Percentiles rank a stretch among this genome's conserved stretches.
Evolutionary conservation across 768 basidiomycete genomes (phyloP).

Genomic region (Infundibulicybe gibba): DNA sequence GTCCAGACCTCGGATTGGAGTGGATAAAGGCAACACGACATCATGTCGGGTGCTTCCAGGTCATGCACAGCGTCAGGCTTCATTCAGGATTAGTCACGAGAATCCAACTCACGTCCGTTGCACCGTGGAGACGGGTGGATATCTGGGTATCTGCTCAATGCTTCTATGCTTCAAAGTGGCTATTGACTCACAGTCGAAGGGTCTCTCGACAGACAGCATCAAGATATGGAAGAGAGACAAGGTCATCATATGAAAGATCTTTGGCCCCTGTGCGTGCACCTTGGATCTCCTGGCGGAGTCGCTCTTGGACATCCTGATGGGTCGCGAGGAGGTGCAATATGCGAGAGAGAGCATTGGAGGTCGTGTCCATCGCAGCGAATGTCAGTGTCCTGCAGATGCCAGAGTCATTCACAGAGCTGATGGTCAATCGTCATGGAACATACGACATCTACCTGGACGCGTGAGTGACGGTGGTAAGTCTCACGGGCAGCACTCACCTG

Average conservation of each 20-base stretch:
- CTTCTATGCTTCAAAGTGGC: not conserved
- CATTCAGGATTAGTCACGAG: not conserved
- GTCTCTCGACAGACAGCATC: slow-evolving; percentile 38
- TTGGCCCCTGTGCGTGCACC: slow-evolving; percentile 13
- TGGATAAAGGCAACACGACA: slow-evolving; percentile 26
- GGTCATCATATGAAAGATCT: slow-evolving; percentile 31
- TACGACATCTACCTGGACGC: slow-evolving; percentile 7
- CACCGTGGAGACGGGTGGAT: slow-evolving; percentile 11
- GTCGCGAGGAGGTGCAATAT: slow-evolving; percentile 29
- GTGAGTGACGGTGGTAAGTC: not conserved
- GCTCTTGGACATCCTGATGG: slow-evolving; percentile 24
- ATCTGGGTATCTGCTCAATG: not conserved
- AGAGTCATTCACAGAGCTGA: not conserved
- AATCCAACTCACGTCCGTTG: slow-evolving; percentile 9
- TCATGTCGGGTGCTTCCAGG: slow-evolving; percentile 22
- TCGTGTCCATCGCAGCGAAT: slow-evolving; percentile 41
- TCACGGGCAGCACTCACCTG: slow-evolving; percentile 17
- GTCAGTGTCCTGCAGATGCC: slow-evolving; percentile 15
- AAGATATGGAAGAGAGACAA: slow-evolving; percentile 32
- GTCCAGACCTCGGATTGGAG: slow-evolving; percentile 24
- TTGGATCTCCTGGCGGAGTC: slow-evolving; percentile 30
- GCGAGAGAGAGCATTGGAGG: slow-evolving; percentile 34
- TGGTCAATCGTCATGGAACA: not conserved
- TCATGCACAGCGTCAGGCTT: no score
- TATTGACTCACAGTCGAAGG: slow-evolving; percentile 27